Percentiles rank a stretch among this genome's conserved stretches.
phyloP scores from a whole-genome alignment of 176 grass and related monocot species.

The Triticum urartu region DNA sequence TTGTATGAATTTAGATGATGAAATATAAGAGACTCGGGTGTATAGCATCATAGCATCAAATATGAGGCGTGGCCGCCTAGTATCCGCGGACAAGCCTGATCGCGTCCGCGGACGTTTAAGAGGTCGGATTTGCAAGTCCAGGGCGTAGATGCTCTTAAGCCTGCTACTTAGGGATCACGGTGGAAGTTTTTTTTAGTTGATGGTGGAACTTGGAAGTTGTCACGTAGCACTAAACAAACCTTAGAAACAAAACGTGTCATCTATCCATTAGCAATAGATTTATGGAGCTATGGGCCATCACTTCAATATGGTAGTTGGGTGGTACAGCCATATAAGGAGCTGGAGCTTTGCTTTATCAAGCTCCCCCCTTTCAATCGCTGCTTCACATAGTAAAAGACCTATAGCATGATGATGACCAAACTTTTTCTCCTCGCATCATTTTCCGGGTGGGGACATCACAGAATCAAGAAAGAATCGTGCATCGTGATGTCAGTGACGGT shows the following conservation, averaged over 20 bases:
- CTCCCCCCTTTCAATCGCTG: background rate
- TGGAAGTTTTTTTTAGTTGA: no score
- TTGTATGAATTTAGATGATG: no score
- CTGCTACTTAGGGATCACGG: no score
- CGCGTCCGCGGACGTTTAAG: no score
- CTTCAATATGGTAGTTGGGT: constrained; percentile 12
- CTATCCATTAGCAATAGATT: background rate
- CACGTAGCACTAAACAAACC: background rate
- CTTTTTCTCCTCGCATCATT: constrained; percentile 41
- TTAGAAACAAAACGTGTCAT: constrained; percentile 14
- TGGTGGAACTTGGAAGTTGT: background rate
- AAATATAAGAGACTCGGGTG: no score
- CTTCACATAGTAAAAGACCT: background rate
- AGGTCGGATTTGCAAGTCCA: no score
- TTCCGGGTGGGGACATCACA: background rate
- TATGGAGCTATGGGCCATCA: background rate
- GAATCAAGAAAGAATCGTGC: constrained; percentile 28
- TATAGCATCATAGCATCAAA: no score
- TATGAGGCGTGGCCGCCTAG: no score
- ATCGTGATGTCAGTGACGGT: constrained; percentile 17
- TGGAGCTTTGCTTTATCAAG: constrained; percentile 5
- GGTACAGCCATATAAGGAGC: constrained; percentile 5
- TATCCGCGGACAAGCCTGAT: no score
- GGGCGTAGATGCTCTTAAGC: no score
- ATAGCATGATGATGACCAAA: background rate